phyloP scores from a whole-genome alignment of 2,329 filamentous ascomycete genomes.

The Pestalotiopsis sp. region DNA sequence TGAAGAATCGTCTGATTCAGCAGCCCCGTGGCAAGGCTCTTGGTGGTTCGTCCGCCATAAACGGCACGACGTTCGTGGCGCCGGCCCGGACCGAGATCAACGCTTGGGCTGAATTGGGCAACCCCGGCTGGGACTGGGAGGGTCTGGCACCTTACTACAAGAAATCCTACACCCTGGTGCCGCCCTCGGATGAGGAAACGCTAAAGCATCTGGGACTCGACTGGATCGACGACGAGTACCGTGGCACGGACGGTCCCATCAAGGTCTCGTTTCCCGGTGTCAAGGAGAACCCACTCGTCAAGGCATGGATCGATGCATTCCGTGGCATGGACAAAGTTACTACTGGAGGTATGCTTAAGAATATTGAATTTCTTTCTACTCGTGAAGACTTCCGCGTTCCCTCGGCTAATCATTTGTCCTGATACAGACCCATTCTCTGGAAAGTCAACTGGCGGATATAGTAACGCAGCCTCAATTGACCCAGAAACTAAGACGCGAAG shows the following conservation, averaged over 20 bases:
- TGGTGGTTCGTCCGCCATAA: slow-evolving; percentile 20
- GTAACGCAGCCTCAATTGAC: slow-evolving; percentile 15
- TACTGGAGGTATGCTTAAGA: slow-evolving; percentile 3
- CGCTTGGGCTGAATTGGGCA: slow-evolving; percentile 45
- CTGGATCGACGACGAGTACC: slow-evolving; percentile 17
- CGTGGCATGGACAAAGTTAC: slow-evolving; percentile 13
- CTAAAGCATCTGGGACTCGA: slow-evolving; percentile 18
- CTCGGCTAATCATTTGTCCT: not conserved
- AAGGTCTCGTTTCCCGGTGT: slow-evolving; percentile 18
- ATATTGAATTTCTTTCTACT: not conserved
- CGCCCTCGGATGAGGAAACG: not conserved
- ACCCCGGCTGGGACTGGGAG: slow-evolving; percentile 47
- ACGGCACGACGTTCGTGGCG: slow-evolving; percentile 15
- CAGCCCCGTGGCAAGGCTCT: slow-evolving; percentile 17
- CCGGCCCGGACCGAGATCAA: slow-evolving; percentile 35
- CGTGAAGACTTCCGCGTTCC: not conserved
- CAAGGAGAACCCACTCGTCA: slow-evolving; percentile 13
- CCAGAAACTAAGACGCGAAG: slow-evolving; percentile 16
- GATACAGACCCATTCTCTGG: slow-evolving; percentile 16
- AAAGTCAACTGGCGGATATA: slow-evolving; percentile 9
- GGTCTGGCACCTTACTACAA: slow-evolving; percentile 48
- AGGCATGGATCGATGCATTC: slow-evolving; percentile 20
- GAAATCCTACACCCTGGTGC: slow-evolving; percentile 24
- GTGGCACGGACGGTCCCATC: slow-evolving; percentile 15
- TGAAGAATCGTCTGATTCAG: not conserved